These are phyloP conservation scores for Gigaspora rosea DNA, from an alignment of 192 early-diverging fungal species.

Conservation along the genomic window DNA sequence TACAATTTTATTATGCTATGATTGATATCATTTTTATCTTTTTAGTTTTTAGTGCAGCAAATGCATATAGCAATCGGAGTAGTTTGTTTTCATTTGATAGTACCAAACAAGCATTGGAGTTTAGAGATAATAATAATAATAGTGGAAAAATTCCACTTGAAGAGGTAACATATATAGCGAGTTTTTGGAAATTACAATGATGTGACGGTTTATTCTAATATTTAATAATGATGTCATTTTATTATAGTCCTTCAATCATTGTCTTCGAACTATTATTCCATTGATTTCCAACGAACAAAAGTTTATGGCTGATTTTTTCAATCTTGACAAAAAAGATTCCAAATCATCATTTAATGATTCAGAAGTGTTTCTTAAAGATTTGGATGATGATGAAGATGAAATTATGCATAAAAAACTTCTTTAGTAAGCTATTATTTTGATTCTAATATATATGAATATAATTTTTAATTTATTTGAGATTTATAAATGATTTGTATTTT, in stretches of 20 bases:
- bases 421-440: background rate
- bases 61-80: background rate
- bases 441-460: background rate
- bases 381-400: constrained; percentile 53
- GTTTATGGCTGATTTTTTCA: constrained; percentile 86
- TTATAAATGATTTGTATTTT: constrained; percentile 2
- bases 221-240: constrained; percentile 10
- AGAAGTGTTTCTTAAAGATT: background rate
- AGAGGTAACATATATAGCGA: constrained; percentile 9
- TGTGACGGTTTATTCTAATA: background rate
- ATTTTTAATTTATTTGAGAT: background rate
- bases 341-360: constrained; percentile 13
- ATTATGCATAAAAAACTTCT: constrained; percentile 56
- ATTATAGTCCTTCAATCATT: constrained; percentile 60
- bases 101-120: constrained; percentile 16
- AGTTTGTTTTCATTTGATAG: constrained; percentile 10
- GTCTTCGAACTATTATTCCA: constrained; percentile 60
- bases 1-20: background rate
- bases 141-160: constrained; percentile 31
- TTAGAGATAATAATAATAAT: constrained; percentile 18
- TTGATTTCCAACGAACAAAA: constrained; percentile 88
- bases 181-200: background rate
- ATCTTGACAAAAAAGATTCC: constrained; percentile 54
- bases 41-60: constrained; percentile 29
- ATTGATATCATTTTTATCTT: background rate